phyloP scores from a whole-genome alignment of 176 grass and related monocot species.

The Cocos nucifera region DNA sequence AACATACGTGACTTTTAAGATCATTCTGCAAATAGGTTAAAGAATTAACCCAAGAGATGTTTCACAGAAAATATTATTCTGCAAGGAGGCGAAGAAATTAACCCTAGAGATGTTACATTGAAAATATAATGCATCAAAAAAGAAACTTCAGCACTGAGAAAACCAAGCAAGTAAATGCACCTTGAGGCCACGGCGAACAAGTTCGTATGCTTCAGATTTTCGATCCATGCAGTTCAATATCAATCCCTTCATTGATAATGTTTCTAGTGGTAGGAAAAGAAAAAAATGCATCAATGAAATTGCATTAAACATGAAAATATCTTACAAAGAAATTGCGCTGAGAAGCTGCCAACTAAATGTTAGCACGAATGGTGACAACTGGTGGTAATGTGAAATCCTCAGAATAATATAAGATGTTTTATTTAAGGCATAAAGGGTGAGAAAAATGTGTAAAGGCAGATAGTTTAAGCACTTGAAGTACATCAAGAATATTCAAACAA shows the following conservation, averaged over 20 bases:
- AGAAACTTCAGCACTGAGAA: conserved; percentile 4
- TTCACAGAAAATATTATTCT: background rate
- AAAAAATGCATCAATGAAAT: no score
- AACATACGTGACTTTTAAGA: conserved; percentile 99
- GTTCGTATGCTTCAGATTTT: conserved; percentile 95
- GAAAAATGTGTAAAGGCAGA: no score
- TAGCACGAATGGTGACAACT: no score
- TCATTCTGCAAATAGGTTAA: conserved; percentile 50
- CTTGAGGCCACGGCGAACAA: conserved; percentile 96
- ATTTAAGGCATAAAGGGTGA: no score
- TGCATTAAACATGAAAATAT: no score
- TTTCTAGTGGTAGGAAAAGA: conserved; percentile 48
- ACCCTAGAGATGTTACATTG: background rate
- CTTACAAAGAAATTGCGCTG: no score
- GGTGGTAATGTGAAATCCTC: no score
- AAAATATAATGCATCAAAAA: background rate
- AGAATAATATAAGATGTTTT: no score
- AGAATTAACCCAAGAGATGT: conserved; percentile 4
- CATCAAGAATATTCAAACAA: no score
- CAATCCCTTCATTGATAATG: conserved; percentile 98
- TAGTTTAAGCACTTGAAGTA: no score
- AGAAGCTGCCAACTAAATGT: no score
- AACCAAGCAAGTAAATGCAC: conserved; percentile 21
- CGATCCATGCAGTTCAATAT: conserved; percentile 98
- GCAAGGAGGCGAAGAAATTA: no score